phyloP scores from a whole-genome alignment of 2,329 filamentous ascomycete species.

The Cordyceps tenuipes region DNA sequence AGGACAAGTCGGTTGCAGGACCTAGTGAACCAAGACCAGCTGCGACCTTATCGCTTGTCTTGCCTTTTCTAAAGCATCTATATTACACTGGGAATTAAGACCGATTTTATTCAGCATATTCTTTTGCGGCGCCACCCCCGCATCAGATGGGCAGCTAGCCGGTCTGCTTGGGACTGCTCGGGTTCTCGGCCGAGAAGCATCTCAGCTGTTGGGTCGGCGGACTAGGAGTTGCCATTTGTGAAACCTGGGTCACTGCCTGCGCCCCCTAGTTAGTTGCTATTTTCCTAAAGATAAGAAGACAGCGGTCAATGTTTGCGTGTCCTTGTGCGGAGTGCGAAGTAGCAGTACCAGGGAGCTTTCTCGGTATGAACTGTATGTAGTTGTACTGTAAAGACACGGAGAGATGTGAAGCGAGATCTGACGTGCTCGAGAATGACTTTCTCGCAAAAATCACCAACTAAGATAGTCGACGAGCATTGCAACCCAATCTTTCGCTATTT shows the following conservation, averaged over 20 bases:
- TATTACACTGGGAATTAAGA: too few relatives aligned
- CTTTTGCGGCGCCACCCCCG: not conserved
- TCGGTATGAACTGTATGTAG: too few relatives aligned
- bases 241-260: too few relatives aligned
- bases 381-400: not conserved
- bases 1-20: not conserved
- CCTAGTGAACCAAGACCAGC: not conserved
- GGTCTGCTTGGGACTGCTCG: not conserved
- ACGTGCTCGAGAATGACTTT: not conserved
- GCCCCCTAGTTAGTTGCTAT: too few relatives aligned
- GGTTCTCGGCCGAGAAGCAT: constrained; percentile 1
- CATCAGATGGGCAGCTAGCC: not conserved
- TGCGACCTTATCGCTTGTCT: not conserved
- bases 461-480: not conserved
- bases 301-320: too few relatives aligned
- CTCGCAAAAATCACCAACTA: not conserved
- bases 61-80: too few relatives aligned
- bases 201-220: not conserved
- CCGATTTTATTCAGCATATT: too few relatives aligned
- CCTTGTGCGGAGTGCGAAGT: too few relatives aligned
- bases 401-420: not conserved
- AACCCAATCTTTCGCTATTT: not conserved
- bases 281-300: not conserved
- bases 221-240: too few relatives aligned
- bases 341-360: too few relatives aligned